These are phyloP conservation scores for Serendipita sp. DNA, from an alignment of 768 basidiomycete species.

Conservation along the genomic window DNA sequence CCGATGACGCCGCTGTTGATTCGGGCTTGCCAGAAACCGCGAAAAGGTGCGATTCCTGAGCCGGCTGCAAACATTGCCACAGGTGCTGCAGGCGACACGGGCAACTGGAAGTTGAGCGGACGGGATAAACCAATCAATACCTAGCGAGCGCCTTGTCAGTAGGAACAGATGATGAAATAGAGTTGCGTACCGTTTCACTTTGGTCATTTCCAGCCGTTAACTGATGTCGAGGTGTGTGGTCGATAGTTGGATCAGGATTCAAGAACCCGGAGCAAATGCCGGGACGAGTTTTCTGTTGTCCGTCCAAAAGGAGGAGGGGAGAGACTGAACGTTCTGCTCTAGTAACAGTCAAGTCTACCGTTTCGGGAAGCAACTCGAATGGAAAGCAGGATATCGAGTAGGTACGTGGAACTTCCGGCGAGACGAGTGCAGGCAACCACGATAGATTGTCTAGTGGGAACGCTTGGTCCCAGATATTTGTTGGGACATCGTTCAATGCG, in stretches of 20 bases:
- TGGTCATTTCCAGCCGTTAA: not conserved
- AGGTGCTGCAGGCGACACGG: constrained; percentile 23
- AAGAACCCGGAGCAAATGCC: not conserved
- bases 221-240: not conserved
- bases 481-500: not conserved
- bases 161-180: not conserved
- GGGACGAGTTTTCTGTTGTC: not conserved
- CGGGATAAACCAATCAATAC: not conserved
- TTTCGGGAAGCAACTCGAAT: not conserved
- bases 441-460: not conserved
- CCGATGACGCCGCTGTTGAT: not conserved
- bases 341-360: not conserved
- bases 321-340: not conserved
- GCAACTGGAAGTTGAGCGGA: constrained; percentile 25
- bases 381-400: not conserved
- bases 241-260: not conserved
- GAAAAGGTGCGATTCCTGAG: constrained; percentile 32
- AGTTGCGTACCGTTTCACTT: not conserved
- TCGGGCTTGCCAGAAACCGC: constrained; percentile 35
- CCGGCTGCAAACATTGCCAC: constrained; percentile 33
- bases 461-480: not conserved
- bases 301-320: not conserved
- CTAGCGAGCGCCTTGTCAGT: not conserved
- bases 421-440: not conserved
- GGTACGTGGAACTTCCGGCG: not conserved